Evolutionary conservation across 2,329 filamentous ascomycete species (phyloP).

Genomic region (Trichoderma harzianum): DNA sequence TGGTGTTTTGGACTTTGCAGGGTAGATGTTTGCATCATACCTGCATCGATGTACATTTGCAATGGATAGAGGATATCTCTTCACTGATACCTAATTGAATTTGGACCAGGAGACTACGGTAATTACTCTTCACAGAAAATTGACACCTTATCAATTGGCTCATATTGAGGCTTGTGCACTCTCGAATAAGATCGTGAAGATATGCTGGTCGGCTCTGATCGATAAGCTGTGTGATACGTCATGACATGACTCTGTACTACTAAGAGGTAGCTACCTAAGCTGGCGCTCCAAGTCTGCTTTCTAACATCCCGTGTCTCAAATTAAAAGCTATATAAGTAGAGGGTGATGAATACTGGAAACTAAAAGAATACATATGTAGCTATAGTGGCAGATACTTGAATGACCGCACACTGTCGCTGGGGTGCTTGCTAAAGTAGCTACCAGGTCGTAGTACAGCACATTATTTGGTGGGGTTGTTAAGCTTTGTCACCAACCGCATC

Average conservation of each 20-base stretch:
- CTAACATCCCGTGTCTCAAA: not conserved
- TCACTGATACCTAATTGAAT: not conserved
- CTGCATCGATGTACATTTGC: not conserved
- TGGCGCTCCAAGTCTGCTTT: not conserved
- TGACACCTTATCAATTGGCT: not conserved
- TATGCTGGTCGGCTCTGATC: not conserved
- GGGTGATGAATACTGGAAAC: not conserved
- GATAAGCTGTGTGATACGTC: not conserved
- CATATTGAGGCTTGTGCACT: not conserved
- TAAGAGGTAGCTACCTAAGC: not conserved
- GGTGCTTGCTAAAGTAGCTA: not conserved
- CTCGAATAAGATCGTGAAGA: not conserved
- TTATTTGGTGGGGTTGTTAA: not conserved
- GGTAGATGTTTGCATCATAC: not conserved
- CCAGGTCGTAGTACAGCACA: not conserved
- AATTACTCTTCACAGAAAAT: not conserved
- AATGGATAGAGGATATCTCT: not conserved
- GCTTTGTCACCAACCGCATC: not conserved
- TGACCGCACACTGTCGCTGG: not conserved
- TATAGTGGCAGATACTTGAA: not conserved
- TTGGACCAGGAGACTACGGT: not conserved
- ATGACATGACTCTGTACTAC: too few species aligned
- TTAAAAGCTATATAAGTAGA: not conserved
- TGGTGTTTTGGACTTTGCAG: not conserved
- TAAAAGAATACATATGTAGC: not conserved